Evolutionary conservation across 805 yeast species (phyloP).

Genomic region (Starmerella ratchasimensis): DNA sequence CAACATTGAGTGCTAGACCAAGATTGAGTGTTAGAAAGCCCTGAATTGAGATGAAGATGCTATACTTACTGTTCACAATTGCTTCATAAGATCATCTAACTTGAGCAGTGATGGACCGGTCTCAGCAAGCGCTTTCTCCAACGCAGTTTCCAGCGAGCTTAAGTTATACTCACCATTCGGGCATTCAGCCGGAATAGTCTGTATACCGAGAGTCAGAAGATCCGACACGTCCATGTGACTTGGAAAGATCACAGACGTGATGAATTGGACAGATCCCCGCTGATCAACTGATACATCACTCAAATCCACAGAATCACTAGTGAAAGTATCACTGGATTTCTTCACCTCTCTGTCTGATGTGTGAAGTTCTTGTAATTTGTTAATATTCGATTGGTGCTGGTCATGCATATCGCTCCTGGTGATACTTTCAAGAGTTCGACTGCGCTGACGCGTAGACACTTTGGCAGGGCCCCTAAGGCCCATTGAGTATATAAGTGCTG

Average conservation of each 20-base stretch:
- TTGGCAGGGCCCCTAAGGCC: not conserved
- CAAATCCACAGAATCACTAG: too few relatives aligned
- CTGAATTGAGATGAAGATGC: too few relatives aligned
- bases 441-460: not conserved
- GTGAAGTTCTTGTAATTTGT: too few relatives aligned
- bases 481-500: constrained; percentile 42
- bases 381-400: too few relatives aligned
- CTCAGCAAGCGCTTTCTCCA: constrained; percentile 2
- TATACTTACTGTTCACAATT: too few relatives aligned
- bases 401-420: too few relatives aligned
- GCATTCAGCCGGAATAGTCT: constrained; percentile 6
- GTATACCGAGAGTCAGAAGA: not conserved
- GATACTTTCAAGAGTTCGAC: too few relatives aligned
- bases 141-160: constrained; percentile 2
- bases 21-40: too few relatives aligned
- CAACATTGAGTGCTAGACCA: too few relatives aligned
- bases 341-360: too few relatives aligned
- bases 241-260: not conserved
- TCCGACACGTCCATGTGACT: not conserved
- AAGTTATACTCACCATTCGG: constrained; percentile 7
- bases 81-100: not conserved
- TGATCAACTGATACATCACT: too few relatives aligned
- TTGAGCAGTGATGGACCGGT: not conserved
- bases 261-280: not conserved
- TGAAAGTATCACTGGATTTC: too few relatives aligned